Evolutionary conservation across 2,329 filamentous ascomycete species (phyloP), one percentile per base, ranked within the genome.

Genomic region (Scytalidium lignicola): DNA sequence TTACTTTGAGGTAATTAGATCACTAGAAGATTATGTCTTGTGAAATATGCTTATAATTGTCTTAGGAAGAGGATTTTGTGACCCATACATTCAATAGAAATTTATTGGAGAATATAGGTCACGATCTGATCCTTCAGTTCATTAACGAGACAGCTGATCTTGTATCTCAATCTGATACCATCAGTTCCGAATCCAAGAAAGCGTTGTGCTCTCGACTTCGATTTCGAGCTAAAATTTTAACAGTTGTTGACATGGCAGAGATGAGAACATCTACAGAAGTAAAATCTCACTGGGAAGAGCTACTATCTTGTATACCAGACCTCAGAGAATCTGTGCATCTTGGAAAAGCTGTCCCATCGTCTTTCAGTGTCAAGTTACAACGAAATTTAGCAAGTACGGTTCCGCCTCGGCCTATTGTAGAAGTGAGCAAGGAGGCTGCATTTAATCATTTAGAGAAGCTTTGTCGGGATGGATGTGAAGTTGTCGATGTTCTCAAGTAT

Each of bases 1-100:
- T 58, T 96, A 86, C 64, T 97, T 92, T 60, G 93, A 99, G 78
- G 88, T 88, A 66, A n/a, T 55, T 72, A 65, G 23, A 23, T 29
- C 18, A 41, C 28, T 44, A 41, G 18, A 22, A 46, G 44, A 2
- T n/a, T 21, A 20, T 2, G 5, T 51, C 45, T 20, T 21, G 3
- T 26, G 19, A 9, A 22, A 28, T 43, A 2, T 10, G 2, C 41
- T 53, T 42, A 59, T 17, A 43, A 19, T 2, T 26, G n/a, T 15
- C 26, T 10, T 49, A 92, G 85, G 93, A 99, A 69, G 93, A 99
- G 68, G 93, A 99, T 62, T 96, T 99, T 64, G 89, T 95, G 18
- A 91, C 90, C 6, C 90, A 95, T 65, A 87, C 91, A 0, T 97
- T 93, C 64, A 86, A 90, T 57, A 81, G 91, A 32, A 82, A 81